phyloP scores from a whole-genome alignment of 164 flowering plant species.

The Vitis cinerea region DNA sequence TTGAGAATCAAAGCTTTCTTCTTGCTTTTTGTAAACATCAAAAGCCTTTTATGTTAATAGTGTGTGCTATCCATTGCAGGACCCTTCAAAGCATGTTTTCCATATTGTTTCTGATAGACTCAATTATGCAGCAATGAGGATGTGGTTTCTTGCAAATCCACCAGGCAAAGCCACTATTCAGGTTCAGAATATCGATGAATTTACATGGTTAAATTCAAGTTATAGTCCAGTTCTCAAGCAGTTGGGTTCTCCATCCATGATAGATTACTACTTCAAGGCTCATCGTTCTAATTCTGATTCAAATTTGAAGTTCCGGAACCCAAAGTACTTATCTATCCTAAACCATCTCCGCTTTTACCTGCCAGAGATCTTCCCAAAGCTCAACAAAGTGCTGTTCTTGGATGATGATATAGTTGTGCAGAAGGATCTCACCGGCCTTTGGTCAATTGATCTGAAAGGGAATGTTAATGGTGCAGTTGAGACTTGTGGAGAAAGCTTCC shows the following conservation, averaged over 20 bases:
- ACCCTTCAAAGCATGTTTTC: conserved; percentile 78
- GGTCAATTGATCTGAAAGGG: conserved; percentile 79
- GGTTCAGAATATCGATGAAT: conserved; percentile 84
- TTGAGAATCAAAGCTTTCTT: background rate
- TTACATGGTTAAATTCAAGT: conserved; percentile 89
- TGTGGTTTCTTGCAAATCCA: conserved; percentile 89
- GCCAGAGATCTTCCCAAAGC: conserved; percentile 89
- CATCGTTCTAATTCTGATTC: conserved; percentile 75
- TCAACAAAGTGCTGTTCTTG: conserved; percentile 80
- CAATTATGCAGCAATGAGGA: conserved; percentile 88
- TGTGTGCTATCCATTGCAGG: conserved; percentile 39
- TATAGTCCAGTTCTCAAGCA: conserved; percentile 91
- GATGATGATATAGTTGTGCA: conserved; percentile 93
- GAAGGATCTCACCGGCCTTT: conserved; percentile 81
- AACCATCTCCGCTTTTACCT: conserved; percentile 97
- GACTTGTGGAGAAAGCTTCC: conserved; percentile 79
- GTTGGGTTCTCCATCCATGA: conserved; percentile 74
- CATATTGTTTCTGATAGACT: conserved; percentile 89
- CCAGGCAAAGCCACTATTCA: conserved; percentile 75
- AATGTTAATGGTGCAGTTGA: conserved; percentile 94
- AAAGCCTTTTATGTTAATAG: background rate
- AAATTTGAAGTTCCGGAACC: conserved; percentile 86
- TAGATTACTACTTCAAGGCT: conserved; percentile 79
- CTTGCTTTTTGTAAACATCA: conserved; percentile 4
- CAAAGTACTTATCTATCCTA: conserved; percentile 86